phyloP scores from a whole-genome alignment of 2,329 filamentous ascomycete species.

The Paracorniculantispora psalliotae region DNA sequence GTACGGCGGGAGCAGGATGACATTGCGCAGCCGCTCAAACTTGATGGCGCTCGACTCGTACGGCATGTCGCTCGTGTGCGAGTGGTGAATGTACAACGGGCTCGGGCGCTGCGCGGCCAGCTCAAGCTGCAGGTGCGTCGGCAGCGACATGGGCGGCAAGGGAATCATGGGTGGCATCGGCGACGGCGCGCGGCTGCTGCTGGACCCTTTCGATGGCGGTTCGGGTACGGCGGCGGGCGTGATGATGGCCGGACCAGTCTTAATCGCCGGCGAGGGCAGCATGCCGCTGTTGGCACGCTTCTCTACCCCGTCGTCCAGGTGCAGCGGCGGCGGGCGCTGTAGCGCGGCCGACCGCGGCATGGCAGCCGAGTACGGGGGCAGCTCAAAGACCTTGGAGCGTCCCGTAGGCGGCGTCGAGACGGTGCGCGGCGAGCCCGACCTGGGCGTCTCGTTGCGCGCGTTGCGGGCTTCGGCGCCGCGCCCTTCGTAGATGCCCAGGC shows the following conservation, averaged over 20 bases:
- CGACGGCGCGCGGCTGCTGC: conserved; percentile 34
- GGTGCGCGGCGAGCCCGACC: conserved; percentile 35
- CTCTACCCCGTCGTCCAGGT: conserved; percentile 27
- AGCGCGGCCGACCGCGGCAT: conserved; percentile 44
- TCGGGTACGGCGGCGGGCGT: conserved; percentile 16
- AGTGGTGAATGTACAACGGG: conserved; percentile 60
- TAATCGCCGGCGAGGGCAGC: conserved; percentile 21
- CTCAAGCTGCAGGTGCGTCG: conserved; percentile 61
- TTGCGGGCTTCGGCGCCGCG: conserved; percentile 19
- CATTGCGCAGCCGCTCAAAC: conserved; percentile 85
- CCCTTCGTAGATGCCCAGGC: conserved; percentile 15
- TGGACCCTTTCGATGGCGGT: conserved; percentile 18
- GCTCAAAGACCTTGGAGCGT: conserved; percentile 30
- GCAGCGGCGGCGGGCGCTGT: conserved; percentile 37
- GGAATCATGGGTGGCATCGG: conserved; percentile 53
- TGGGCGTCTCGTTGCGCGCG: conserved; percentile 19
- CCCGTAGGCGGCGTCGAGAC: conserved; percentile 49
- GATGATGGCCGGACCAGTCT: conserved; percentile 21
- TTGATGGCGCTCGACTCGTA: conserved; percentile 93
- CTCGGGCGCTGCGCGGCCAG: conserved; percentile 58
- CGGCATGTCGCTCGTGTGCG: conserved; percentile 54
- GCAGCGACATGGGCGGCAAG: conserved; percentile 61
- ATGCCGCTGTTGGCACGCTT: background rate
- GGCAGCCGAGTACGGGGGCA: conserved; percentile 24
- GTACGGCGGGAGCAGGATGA: conserved; percentile 73